Evolutionary conservation across 164 flowering plant genomes (phyloP).

Genomic region (Nymphaea colorata): DNA sequence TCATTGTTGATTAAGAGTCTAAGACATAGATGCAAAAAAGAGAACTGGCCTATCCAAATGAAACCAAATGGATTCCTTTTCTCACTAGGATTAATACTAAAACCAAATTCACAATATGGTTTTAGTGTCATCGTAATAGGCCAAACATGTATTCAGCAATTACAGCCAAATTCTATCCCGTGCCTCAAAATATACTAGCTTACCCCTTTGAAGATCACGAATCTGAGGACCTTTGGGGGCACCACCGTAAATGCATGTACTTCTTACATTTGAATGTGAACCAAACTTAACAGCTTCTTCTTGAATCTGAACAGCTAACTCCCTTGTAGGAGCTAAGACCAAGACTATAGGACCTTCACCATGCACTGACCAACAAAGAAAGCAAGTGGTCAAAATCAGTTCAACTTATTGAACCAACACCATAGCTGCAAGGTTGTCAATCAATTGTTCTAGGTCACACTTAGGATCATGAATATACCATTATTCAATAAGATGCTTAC

Average conservation of each 20-base stretch:
- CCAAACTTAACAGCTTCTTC: conserved; percentile 77
- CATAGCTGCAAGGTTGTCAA: no score
- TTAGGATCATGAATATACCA: no score
- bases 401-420: no score
- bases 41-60: background rate
- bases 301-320: conserved; percentile 94
- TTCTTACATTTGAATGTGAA: conserved; percentile 45
- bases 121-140: no score
- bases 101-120: no score
- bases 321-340: conserved; percentile 90
- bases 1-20: background rate
- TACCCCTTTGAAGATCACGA: conserved; percentile 87
- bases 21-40: background rate
- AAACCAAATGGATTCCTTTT: background rate
- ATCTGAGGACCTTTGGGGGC: conserved; percentile 98
- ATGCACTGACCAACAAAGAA: conserved; percentile 25
- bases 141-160: background rate
- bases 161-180: background rate
- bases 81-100: no score
- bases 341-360: conserved; percentile 91
- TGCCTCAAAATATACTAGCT: background rate
- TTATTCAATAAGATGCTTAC: conserved; percentile 24
- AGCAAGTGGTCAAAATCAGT: no score
- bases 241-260: conserved; percentile 91
- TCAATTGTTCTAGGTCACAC: no score